A percentile compares a stretch with the other conserved stretches of the same genome.
These are phyloP conservation scores for Kwoniella europaea DNA, from an alignment of 768 basidiomycete genomes.

Conservation along the genomic window DNA sequence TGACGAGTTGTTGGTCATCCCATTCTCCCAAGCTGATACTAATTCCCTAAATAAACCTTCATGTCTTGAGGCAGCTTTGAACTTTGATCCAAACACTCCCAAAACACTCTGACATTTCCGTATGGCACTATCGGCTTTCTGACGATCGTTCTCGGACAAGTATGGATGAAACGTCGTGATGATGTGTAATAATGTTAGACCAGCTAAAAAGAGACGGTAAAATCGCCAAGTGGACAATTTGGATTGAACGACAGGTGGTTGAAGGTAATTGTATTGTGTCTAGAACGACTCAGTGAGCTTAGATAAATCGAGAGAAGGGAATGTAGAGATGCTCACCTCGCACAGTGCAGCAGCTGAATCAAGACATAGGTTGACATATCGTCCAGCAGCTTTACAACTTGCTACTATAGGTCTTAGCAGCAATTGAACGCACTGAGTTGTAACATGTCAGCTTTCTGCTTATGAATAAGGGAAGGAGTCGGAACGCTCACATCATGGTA, in stretches of 20 bases:
- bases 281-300: neutral
- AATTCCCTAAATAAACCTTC: slow-evolving; percentile 28
- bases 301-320: no score
- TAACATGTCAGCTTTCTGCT: neutral
- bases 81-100: slow-evolving; percentile 15
- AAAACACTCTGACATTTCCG: slow-evolving; percentile 27
- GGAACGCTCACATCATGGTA: slow-evolving; percentile 37
- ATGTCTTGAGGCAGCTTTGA: slow-evolving; percentile 20
- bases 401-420: slow-evolving; percentile 41
- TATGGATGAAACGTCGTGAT: slow-evolving; percentile 15
- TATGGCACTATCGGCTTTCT: slow-evolving; percentile 23
- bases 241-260: slow-evolving; percentile 16
- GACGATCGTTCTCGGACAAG: slow-evolving; percentile 20
- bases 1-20: neutral
- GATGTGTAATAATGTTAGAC: slow-evolving; percentile 41
- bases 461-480: no score
- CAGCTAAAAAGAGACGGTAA: slow-evolving; percentile 42
- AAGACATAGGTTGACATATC: slow-evolving; percentile 33
- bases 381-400: slow-evolving; percentile 18
- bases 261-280: slow-evolving; percentile 23
- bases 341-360: slow-evolving; percentile 41
- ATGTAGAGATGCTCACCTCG: no score
- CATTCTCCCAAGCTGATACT: slow-evolving; percentile 24
- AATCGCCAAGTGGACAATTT: slow-evolving; percentile 35
- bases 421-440: slow-evolving; percentile 36